Percentiles rank a stretch among this genome's conserved stretches.
Evolutionary conservation across 441 rosid genomes (phyloP).

Genomic region (Jatropha podagrica): DNA sequence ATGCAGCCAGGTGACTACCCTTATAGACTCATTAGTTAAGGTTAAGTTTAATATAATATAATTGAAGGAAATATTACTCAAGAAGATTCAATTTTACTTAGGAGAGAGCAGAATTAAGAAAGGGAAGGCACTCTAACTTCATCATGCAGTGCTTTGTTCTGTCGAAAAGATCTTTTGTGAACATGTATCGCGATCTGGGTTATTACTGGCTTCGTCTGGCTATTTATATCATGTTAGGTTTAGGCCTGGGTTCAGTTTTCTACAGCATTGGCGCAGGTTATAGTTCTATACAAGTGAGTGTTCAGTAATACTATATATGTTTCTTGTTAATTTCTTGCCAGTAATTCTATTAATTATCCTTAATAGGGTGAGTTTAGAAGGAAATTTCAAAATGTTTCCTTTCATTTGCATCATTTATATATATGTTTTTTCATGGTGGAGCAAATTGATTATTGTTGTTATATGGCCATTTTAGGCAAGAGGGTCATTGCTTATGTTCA

Average conservation of each 20-base stretch:
- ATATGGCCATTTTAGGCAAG: slow-evolving; percentile 34
- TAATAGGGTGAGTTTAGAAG: too few species aligned
- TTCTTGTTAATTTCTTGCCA: background rate
- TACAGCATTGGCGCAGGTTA: slow-evolving; percentile 31
- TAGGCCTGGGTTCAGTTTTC: slow-evolving; percentile 47
- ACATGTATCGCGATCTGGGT: slow-evolving; percentile 65
- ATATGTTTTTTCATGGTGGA: background rate
- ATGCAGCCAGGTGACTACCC: slow-evolving; percentile 30
- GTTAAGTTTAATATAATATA: too few species aligned
- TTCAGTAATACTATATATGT: background rate
- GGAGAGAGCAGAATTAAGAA: slow-evolving; percentile 26
- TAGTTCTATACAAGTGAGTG: slow-evolving; percentile 44
- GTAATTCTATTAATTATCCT: background rate
- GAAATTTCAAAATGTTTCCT: too few species aligned
- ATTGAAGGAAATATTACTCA: too few species aligned
- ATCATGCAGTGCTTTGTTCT: slow-evolving; percentile 45
- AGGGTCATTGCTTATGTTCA: slow-evolving; percentile 49
- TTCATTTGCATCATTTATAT: background rate
- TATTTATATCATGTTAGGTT: slow-evolving; percentile 37
- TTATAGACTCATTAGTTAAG: background rate
- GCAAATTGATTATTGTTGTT: background rate
- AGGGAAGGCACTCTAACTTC: slow-evolving; percentile 41
- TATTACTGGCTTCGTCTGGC: slow-evolving; percentile 63
- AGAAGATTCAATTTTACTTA: background rate
- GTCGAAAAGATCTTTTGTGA: slow-evolving; percentile 48